Conservation (phyloP, 805 yeast genomes). For the Debaryomyces castellii region DNA sequence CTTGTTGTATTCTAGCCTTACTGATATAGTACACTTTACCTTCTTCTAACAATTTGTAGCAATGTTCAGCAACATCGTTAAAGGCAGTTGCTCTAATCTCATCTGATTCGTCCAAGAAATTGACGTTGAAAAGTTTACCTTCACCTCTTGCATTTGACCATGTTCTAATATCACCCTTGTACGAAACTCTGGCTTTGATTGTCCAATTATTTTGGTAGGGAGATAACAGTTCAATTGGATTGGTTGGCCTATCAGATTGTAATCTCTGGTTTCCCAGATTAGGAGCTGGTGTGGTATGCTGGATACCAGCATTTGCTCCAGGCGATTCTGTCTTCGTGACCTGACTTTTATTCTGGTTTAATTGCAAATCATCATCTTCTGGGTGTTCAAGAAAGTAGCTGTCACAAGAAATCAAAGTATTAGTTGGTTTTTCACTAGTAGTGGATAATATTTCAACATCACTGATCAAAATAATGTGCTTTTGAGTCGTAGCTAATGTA, state of each 20-base stretch:
- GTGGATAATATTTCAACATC: constrained; percentile 43
- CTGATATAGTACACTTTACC: constrained; percentile 86
- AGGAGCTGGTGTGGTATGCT: constrained; percentile 8
- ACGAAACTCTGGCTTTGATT: constrained; percentile 87
- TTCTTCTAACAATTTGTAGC: constrained; percentile 74
- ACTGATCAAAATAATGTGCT: constrained; percentile 48
- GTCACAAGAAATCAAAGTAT: constrained; percentile 48
- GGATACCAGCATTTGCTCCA: constrained; percentile 9
- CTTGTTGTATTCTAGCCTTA: constrained; percentile 74
- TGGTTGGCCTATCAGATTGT: constrained; percentile 37
- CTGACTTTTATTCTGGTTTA: constrained; percentile 13
- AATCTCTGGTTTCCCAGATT: constrained; percentile 9
- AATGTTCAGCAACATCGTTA: constrained; percentile 80
- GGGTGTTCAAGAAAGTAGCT: constrained; percentile 60
- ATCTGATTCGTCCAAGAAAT: constrained; percentile 89
- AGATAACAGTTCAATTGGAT: constrained; percentile 82
- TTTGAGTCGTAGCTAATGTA: constrained; percentile 47
- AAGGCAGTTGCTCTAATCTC: constrained; percentile 96
- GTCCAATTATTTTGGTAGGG: constrained; percentile 93
- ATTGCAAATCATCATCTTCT: constrained; percentile 42
- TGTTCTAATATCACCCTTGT: constrained; percentile 81
- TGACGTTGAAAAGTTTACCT: constrained; percentile 86
- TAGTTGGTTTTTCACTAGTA: constrained; percentile 36
- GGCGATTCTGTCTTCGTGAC: constrained; percentile 7
- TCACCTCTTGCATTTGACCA: constrained; percentile 87